Evolutionary conservation across 129 eudicot genomes (phyloP).

Genomic region (Calendula officinalis): DNA sequence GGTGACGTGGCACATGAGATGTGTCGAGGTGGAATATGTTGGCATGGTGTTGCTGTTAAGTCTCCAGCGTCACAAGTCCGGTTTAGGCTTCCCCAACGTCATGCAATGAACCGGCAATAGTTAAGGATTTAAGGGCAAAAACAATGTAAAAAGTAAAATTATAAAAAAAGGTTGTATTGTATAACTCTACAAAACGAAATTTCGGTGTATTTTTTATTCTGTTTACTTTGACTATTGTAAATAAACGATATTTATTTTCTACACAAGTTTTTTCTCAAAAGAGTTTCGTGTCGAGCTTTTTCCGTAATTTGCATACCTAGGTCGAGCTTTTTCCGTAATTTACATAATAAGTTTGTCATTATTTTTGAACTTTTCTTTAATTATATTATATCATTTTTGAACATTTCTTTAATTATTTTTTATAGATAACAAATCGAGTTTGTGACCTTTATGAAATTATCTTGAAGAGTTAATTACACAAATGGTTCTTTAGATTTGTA

Average conservation of each 20-base stretch:
- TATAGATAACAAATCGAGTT: no score
- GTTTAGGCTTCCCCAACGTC: conserved; percentile 57
- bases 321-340: no score
- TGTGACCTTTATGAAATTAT: no score
- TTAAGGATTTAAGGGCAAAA: not conserved
- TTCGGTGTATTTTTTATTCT: not conserved
- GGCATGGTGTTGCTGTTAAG: conserved; percentile 86
- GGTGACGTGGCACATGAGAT: conserved; percentile 39
- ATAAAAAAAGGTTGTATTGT: not conserved
- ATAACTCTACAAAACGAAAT: not conserved
- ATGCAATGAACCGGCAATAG: conserved; percentile 18
- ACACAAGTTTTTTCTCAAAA: no score
- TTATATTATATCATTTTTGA: no score
- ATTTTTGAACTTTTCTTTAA: no score
- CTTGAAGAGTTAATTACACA: no score
- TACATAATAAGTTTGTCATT: no score
- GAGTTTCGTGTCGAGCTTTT: no score
- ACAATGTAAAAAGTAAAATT: not conserved
- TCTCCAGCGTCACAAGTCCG: conserved; percentile 82
- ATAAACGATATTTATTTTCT: not conserved
- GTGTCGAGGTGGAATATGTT: conserved; percentile 87
- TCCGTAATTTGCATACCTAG: no score
- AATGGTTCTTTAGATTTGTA: no score
- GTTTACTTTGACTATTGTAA: conserved; percentile 1
- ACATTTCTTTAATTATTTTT: no score